phyloP scores from a whole-genome alignment of 495 filamentous ascomycete genomes.

The Aspergillus diversus region DNA sequence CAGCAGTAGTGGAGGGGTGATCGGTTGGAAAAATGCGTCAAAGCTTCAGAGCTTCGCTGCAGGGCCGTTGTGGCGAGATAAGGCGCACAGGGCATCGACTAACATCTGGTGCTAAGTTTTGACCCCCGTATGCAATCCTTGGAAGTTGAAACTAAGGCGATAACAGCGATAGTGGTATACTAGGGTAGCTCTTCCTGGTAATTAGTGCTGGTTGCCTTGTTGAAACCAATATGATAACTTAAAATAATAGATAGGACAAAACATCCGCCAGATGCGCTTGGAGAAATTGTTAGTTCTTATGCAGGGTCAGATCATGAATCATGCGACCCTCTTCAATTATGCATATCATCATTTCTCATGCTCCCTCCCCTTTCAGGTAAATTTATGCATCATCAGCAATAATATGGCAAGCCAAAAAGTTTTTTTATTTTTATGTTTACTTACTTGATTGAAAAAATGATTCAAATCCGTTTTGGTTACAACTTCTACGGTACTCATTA shows the following conservation, averaged over 20 bases:
- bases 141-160: not conserved
- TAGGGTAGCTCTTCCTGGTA: not conserved
- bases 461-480: too few species aligned
- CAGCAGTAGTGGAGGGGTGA: constrained; percentile 19
- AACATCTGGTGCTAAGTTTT: not conserved
- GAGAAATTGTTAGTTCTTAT: constrained; percentile 2
- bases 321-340: not conserved
- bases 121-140: not conserved
- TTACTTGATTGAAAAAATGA: too few species aligned
- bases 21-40: constrained; percentile 10
- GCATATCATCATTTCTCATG: not conserved
- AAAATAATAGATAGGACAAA: constrained; percentile 1
- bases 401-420: too few species aligned
- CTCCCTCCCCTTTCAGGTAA: not conserved
- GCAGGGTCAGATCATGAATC: not conserved
- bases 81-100: constrained; percentile 4
- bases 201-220: not conserved
- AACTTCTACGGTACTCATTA: too few species aligned
- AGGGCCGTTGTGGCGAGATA: constrained; percentile 17
- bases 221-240: not conserved
- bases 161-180: not conserved
- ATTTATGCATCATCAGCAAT: too few species aligned
- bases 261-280: constrained; percentile 11
- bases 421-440: too few species aligned
- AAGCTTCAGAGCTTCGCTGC: constrained; percentile 21